Percentiles rank a stretch among this genome's conserved stretches.
phyloP scores from a whole-genome alignment of 1,139 yeast species.

The Protomyces lactucae-debilis region DNA sequence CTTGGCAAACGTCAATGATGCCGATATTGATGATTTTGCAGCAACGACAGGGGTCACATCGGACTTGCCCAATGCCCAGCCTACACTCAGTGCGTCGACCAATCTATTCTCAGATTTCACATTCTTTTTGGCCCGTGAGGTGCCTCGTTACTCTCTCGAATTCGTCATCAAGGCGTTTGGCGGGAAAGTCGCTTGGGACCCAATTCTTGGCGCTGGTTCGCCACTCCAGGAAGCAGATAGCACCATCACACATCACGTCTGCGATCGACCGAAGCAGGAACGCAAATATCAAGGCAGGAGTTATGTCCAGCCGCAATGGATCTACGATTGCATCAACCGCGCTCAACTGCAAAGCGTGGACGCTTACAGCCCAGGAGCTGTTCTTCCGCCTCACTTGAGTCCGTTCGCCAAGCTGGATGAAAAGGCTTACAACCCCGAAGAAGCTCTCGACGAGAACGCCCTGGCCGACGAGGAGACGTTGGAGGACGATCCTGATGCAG shows the following conservation, averaged over 20 bases:
- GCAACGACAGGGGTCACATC: conserved; percentile 46
- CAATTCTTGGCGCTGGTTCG: conserved; percentile 65
- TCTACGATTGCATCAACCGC: conserved; percentile 85
- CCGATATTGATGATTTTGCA: conserved; percentile 50
- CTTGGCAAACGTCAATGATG: conserved; percentile 43
- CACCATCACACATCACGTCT: conserved; percentile 83
- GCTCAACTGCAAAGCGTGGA: conserved; percentile 68
- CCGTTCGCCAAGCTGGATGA: conserved; percentile 90
- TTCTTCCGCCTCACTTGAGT: conserved; percentile 91
- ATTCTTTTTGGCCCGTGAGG: conserved; percentile 92
- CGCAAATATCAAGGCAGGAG: conserved; percentile 85
- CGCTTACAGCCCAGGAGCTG: conserved; percentile 86
- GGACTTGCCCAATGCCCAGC: conserved; percentile 72
- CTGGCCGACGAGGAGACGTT: conserved; percentile 51
- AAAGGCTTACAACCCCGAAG: conserved; percentile 80
- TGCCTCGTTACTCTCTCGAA: conserved; percentile 84
- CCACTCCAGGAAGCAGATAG: conserved; percentile 36
- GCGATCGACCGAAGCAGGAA: conserved; percentile 79
- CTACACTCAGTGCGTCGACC: conserved; percentile 57
- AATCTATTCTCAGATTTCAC: conserved; percentile 67
- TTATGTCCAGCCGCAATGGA: conserved; percentile 96
- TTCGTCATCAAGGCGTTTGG: conserved; percentile 83
- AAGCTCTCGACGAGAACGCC: conserved; percentile 45
- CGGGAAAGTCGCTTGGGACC: conserved; percentile 79
- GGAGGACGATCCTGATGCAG: conserved; percentile 50